phyloP scores from a whole-genome alignment of 306 rosid species.

The Mimosa pudica region DNA sequence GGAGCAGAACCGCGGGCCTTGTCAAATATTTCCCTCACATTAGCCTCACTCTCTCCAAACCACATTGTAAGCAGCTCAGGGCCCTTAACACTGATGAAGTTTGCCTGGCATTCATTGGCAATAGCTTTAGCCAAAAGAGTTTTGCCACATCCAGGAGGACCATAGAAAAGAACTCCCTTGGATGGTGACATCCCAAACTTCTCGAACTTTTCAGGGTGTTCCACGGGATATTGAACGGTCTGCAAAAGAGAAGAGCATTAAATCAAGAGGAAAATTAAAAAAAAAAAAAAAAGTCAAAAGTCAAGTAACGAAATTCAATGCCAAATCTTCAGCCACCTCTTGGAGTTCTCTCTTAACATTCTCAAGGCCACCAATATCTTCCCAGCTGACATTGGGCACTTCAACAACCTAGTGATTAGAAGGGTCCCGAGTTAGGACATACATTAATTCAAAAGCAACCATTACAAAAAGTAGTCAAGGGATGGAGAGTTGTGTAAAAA shows the following conservation, averaged over 20 bases:
- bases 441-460: background rate
- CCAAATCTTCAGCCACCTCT: constrained; percentile 48
- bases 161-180: constrained; percentile 41
- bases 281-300: background rate
- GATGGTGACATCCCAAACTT: constrained; percentile 25
- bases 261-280: background rate
- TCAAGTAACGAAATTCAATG: background rate
- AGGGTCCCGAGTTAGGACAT: constrained; percentile 20
- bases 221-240: constrained; percentile 85
- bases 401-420: constrained; percentile 61
- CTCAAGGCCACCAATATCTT: constrained; percentile 79
- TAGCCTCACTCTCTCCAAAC: constrained; percentile 29
- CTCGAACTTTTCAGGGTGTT: constrained; percentile 50
- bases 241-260: constrained; percentile 33
- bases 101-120: constrained; percentile 48
- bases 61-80: constrained; percentile 26
- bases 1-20: constrained; percentile 25
- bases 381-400: constrained; percentile 74
- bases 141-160: constrained; percentile 43
- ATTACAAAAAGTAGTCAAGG: background rate
- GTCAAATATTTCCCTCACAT: constrained; percentile 22
- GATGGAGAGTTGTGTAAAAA: background rate
- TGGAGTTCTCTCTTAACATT: constrained; percentile 79
- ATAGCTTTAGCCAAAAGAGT: constrained; percentile 25
- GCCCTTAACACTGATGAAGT: constrained; percentile 16